Percentiles rank a stretch among this genome's conserved stretches.
phyloP scores from a whole-genome alignment of 139 green algal genomes.

The Micractinium conductrix region DNA sequence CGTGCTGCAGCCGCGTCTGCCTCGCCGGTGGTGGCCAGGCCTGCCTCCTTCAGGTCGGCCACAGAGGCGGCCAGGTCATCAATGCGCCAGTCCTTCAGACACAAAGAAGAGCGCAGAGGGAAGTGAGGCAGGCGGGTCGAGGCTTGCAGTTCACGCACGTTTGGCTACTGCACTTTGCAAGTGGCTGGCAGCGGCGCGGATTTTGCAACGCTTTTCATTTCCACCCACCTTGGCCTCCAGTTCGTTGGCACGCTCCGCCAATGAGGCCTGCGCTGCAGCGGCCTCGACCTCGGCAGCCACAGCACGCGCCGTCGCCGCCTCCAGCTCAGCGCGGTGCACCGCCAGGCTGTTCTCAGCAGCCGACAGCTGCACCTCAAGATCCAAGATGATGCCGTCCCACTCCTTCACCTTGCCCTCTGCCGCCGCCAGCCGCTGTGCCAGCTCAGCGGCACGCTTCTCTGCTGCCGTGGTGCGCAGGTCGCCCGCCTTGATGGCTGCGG shows the following conservation, averaged over 20 bases:
- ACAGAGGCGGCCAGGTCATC: slow-evolving; percentile 24
- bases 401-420: background rate
- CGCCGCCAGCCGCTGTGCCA: background rate
- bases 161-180: too few species aligned
- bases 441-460: background rate
- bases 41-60: slow-evolving; percentile 1
- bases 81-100: slow-evolving; percentile 33
- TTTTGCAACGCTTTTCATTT: too few species aligned
- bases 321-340: background rate
- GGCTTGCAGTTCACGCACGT: too few species aligned
- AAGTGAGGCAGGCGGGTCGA: background rate
- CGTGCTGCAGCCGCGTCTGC: background rate
- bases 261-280: background rate
- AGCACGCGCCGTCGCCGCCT: background rate
- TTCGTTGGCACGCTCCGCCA: background rate
- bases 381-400: slow-evolving; percentile 20
- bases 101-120: background rate
- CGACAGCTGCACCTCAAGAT: slow-evolving; percentile 43
- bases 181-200: too few species aligned
- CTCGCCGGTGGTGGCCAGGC: background rate
- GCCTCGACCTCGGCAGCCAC: background rate
- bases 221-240: slow-evolving; percentile 12
- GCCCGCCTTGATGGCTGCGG: slow-evolving; percentile 24
- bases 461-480: background rate
- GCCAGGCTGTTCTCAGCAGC: slow-evolving; percentile 21